Conservation (phyloP, 345 rosid genomes). For the Eutrema heterophyllum region DNA sequence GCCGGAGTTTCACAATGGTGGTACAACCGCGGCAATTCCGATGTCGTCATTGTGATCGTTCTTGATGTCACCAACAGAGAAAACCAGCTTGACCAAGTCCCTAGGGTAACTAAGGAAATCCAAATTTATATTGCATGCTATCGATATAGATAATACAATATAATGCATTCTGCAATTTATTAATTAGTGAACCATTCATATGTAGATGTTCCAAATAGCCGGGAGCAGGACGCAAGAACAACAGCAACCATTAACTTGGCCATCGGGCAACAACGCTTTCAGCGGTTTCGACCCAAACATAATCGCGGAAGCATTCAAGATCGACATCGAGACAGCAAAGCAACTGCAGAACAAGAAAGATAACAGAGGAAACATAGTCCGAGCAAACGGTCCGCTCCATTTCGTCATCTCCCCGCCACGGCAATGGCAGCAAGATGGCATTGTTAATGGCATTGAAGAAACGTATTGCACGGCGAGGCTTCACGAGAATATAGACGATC, state of each 20-base stretch:
- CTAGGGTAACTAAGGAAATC: slow-evolving; percentile 38
- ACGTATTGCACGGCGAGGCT: slow-evolving; percentile 49
- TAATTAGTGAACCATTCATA: not conserved
- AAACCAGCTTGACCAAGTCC: slow-evolving; percentile 56
- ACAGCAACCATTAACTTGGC: slow-evolving; percentile 21
- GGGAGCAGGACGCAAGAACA: slow-evolving; percentile 40
- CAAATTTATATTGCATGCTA: slow-evolving; percentile 5
- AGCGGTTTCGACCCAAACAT: slow-evolving; percentile 39
- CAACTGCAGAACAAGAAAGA: slow-evolving; percentile 39
- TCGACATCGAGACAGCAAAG: slow-evolving; percentile 42
- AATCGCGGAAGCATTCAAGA: slow-evolving; percentile 42
- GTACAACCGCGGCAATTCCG: slow-evolving; percentile 51
- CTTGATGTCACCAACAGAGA: slow-evolving; percentile 40
- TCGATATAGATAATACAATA: not conserved
- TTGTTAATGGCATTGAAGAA: slow-evolving; percentile 53
- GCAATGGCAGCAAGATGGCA: slow-evolving; percentile 5
- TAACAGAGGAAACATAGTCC: slow-evolving; percentile 53
- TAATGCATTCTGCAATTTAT: not conserved
- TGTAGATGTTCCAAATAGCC: slow-evolving; percentile 58
- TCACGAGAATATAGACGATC: slow-evolving; percentile 42
- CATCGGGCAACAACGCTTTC: slow-evolving; percentile 44
- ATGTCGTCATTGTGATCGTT: slow-evolving; percentile 40
- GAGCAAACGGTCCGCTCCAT: slow-evolving; percentile 35
- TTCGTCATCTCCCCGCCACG: slow-evolving; percentile 26
- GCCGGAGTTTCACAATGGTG: slow-evolving; percentile 61